Conservation (phyloP, 768 basidiomycete genomes). For the Tulasnella calospora region DNA sequence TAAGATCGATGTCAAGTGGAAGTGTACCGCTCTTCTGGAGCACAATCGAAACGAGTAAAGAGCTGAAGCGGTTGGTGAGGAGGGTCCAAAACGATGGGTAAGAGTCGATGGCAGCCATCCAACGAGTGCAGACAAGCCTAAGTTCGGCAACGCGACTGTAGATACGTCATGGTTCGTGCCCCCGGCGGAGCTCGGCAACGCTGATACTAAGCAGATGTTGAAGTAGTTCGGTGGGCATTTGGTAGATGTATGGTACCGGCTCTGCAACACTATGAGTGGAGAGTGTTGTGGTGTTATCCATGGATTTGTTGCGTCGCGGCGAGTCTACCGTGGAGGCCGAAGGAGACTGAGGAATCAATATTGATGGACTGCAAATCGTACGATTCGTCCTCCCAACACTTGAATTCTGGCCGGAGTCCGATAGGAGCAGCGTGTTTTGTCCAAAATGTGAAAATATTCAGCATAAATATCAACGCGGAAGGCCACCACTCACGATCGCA, state of each 20-base stretch:
- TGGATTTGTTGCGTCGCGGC: background rate
- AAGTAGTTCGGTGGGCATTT: background rate
- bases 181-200: background rate
- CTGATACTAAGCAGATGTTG: background rate
- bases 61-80: background rate
- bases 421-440: background rate
- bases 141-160: background rate
- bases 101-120: background rate
- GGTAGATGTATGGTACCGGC: background rate
- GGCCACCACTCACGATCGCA: no score
- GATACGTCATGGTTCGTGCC: background rate
- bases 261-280: background rate
- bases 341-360: background rate
- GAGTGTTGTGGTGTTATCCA: background rate
- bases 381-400: background rate
- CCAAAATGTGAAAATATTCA: background rate
- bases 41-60: background rate
- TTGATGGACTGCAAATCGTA: background rate
- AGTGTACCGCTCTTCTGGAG: background rate
- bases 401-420: background rate
- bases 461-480: no score
- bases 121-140: background rate
- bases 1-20: background rate
- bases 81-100: background rate
- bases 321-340: no score